These are phyloP conservation scores for Cylindrotheca fusiformis DNA, from an alignment of 108 stramenopile genomes.

Conservation along the genomic window DNA sequence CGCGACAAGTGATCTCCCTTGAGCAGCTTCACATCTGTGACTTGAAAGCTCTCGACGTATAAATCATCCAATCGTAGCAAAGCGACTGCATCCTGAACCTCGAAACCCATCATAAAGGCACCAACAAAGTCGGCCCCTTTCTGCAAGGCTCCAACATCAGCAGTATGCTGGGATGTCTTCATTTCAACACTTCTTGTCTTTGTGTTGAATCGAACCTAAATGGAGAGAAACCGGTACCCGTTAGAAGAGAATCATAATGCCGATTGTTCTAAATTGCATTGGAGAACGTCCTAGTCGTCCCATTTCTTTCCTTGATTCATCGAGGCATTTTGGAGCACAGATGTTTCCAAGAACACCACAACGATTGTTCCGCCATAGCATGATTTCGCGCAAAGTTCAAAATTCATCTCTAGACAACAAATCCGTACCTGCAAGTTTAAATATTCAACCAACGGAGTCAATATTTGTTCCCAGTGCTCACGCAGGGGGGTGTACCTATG, in stretches of 20 bases:
- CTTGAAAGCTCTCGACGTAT: conserved; percentile 96
- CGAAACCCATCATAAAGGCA: conserved; percentile 98
- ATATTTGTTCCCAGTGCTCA: conserved; percentile 38
- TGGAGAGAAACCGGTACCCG: conserved; percentile 1
- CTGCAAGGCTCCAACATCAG: conserved; percentile 86
- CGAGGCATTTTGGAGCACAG: no score
- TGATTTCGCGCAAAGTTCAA: no score
- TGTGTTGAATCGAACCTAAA: conserved; percentile 94
- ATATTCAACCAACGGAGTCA: conserved; percentile 83
- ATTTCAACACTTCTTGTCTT: conserved; percentile 96
- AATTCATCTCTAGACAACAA: no score
- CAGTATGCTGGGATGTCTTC: conserved; percentile 91
- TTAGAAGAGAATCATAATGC: conserved; percentile 4
- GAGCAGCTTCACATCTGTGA: conserved; percentile 95
- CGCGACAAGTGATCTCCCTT: conserved; percentile 95
- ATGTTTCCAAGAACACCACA: no score
- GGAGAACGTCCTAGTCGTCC: no score
- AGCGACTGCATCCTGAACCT: conserved; percentile 97
- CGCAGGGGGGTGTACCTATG: conserved; percentile 65
- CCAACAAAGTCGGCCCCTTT: conserved; percentile 97
- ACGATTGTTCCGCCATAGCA: no score
- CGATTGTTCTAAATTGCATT: neutral
- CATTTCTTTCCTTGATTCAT: no score
- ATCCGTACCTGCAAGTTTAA: conserved; percentile 88
- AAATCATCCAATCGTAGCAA: conserved; percentile 97